phyloP scores from a whole-genome alignment of 257 asterid species.

The Ocimum tenuiflorum region DNA sequence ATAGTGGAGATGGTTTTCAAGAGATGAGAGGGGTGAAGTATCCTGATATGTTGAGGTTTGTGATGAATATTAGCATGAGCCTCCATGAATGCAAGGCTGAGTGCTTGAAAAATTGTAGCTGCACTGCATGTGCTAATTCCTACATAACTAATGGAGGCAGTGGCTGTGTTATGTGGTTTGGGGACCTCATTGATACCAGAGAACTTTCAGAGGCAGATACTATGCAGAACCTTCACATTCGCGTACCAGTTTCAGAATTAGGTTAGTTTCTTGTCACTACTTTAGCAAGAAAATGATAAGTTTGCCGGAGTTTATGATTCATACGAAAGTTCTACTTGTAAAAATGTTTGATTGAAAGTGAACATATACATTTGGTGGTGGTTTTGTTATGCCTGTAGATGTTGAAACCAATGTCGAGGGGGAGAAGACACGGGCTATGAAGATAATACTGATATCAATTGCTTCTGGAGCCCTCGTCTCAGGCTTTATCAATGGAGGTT shows the following conservation, averaged over 20 bases:
- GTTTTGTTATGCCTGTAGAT: slow-evolving; percentile 1
- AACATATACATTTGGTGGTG: neutral
- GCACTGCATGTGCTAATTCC: no score
- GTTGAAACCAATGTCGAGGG: neutral
- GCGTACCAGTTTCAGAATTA: slow-evolving; percentile 16
- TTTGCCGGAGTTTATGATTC: neutral
- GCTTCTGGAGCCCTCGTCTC: slow-evolving; percentile 16
- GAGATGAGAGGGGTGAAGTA: neutral
- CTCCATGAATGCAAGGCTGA: no score
- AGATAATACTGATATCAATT: slow-evolving; percentile 6
- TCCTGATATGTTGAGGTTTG: no score
- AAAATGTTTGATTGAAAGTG: no score
- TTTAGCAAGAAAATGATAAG: neutral
- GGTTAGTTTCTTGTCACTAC: neutral
- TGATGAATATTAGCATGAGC: no score
- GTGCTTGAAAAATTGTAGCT: no score
- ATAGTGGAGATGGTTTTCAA: slow-evolving; percentile 18
- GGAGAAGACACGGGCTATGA: neutral
- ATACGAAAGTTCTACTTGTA: no score
- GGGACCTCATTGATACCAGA: slow-evolving; percentile 16
- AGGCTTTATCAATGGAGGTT: neutral
- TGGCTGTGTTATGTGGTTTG: slow-evolving; percentile 9
- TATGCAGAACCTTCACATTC: slow-evolving; percentile 12
- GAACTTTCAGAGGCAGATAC: neutral
- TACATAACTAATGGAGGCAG: slow-evolving; percentile 17